Evolutionary conservation across 2,329 filamentous ascomycete genomes (phyloP).

Genomic region (Neopestalotiopsis sp.): DNA sequence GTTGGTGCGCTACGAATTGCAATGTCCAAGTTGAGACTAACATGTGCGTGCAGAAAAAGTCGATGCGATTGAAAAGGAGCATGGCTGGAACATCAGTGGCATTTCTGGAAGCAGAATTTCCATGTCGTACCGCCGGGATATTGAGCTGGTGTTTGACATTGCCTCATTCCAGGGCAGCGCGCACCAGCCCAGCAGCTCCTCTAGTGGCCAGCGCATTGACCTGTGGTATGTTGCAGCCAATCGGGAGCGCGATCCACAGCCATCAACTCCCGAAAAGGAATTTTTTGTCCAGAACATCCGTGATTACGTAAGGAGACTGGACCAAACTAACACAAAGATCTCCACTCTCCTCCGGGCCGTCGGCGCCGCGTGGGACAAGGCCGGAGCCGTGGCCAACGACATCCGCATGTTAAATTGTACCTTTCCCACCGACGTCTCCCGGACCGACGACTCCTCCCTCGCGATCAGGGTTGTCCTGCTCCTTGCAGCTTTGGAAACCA

Average conservation of each 20-base stretch:
- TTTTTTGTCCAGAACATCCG: constrained; percentile 78
- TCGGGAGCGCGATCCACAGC: constrained; percentile 56
- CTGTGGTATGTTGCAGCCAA: constrained; percentile 71
- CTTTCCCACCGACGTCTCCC: constrained; percentile 68
- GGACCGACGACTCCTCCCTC: constrained; percentile 69
- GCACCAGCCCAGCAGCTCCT: constrained; percentile 19
- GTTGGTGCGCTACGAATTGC: constrained; percentile 49
- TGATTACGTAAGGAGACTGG: constrained; percentile 67
- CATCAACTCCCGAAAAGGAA: constrained; percentile 68
- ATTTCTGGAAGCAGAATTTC: constrained; percentile 68
- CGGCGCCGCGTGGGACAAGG: constrained; percentile 69
- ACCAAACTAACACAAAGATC: constrained; percentile 61
- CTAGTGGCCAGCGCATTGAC: constrained; percentile 62
- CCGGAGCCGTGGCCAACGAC: constrained; percentile 62
- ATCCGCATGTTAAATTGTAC: constrained; percentile 65
- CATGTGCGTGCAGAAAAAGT: constrained; percentile 60
- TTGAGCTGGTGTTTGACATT: constrained; percentile 76
- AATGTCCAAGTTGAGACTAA: constrained; percentile 39
- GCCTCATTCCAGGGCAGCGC: constrained; percentile 58
- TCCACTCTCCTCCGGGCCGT: constrained; percentile 64
- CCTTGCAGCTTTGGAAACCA: constrained; percentile 68
- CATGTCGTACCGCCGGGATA: constrained; percentile 73
- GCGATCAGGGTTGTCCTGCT: constrained; percentile 66
- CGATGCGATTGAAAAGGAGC: constrained; percentile 65
- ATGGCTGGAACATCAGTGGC: constrained; percentile 76